These are phyloP conservation scores for Fusarium gaditjirri DNA, from an alignment of 2,329 filamentous ascomycete genomes.

Conservation along the genomic window DNA sequence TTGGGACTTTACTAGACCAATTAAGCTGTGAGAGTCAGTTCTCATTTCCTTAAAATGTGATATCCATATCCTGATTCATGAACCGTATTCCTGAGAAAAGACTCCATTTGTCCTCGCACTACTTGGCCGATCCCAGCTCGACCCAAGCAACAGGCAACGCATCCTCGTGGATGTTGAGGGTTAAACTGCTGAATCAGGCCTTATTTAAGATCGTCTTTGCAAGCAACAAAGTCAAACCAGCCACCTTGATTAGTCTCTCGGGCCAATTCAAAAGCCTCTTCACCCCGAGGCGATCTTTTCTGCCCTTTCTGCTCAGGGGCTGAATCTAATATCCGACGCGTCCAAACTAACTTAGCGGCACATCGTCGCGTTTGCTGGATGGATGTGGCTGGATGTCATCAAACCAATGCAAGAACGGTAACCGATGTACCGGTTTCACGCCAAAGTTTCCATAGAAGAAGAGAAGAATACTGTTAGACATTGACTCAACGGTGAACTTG, in stretches of 20 bases:
- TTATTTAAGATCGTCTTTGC: slow-evolving; percentile 13
- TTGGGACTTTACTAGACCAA: background rate
- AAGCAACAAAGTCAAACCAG: slow-evolving; percentile 13
- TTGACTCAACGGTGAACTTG: background rate
- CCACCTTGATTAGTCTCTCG: slow-evolving; percentile 21
- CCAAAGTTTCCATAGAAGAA: slow-evolving; percentile 3
- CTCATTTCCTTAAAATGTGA: slow-evolving; percentile 18
- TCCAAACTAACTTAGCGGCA: slow-evolving; percentile 15
- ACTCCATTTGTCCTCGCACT: background rate
- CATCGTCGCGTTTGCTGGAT: slow-evolving; percentile 9
- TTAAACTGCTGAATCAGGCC: slow-evolving; percentile 3
- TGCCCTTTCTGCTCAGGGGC: slow-evolving; percentile 28
- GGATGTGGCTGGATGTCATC: background rate
- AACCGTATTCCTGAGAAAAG: background rate
- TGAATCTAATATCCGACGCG: slow-evolving; percentile 18
- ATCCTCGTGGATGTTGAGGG: slow-evolving; percentile 4
- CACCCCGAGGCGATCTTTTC: slow-evolving; percentile 19
- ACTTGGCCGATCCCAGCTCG: background rate
- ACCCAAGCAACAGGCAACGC: background rate
- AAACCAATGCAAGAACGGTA: slow-evolving; percentile 18
- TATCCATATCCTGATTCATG: slow-evolving; percentile 2
- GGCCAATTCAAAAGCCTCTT: slow-evolving; percentile 22
- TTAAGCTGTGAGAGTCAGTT: background rate
- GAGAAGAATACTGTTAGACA: slow-evolving; percentile 1
- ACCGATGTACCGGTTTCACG: slow-evolving; percentile 16